Evolutionary conservation across 148 eudicot genomes (phyloP).

Genomic region (Diospyros kaki): DNA sequence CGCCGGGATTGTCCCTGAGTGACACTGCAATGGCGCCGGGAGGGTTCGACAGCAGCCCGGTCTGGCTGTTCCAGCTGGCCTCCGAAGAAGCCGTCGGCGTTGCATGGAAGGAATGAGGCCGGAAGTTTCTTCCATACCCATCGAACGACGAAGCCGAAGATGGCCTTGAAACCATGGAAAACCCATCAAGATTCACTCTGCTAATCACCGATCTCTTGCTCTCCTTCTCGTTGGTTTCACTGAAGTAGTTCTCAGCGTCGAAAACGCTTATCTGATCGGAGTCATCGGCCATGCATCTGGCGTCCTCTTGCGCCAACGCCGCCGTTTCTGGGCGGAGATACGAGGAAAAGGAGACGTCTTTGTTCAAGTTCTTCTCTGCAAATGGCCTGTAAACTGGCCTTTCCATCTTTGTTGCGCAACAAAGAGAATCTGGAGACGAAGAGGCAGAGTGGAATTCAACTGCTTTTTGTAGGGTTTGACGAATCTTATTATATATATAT

Average conservation of each 20-base stretch:
- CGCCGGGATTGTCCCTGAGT: constrained; percentile 14
- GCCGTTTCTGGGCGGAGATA: constrained; percentile 28
- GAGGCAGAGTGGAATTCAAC: too few species aligned
- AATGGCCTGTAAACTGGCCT: constrained; percentile 28
- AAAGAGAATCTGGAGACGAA: too few species aligned
- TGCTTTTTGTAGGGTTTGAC: too few species aligned
- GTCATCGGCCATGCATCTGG: constrained; percentile 27
- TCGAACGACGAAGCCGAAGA: constrained; percentile 49
- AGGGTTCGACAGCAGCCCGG: constrained; percentile 58
- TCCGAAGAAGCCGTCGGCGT: constrained; percentile 87
- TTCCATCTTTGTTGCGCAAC: constrained; percentile 2
- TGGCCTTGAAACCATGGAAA: constrained; percentile 29
- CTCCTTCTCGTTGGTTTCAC: constrained; percentile 28
- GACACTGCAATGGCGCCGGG: constrained; percentile 40
- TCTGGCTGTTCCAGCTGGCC: constrained; percentile 87
- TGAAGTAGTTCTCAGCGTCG: constrained; percentile 76
- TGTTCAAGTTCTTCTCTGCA: constrained; percentile 13
- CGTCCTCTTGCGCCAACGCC: constrained; percentile 1
- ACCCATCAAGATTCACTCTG: not conserved
- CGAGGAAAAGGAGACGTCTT: constrained; percentile 38
- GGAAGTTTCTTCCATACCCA: constrained; percentile 31
- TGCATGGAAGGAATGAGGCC: constrained; percentile 48
- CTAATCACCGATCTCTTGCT: not conserved
- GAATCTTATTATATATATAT: too few species aligned
- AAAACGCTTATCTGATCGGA: constrained; percentile 63